Evolutionary conservation across 2,329 filamentous ascomycete genomes (phyloP), one percentile per base, ranked within the genome.

Genomic region (Exophiala dermatitidis): DNA sequence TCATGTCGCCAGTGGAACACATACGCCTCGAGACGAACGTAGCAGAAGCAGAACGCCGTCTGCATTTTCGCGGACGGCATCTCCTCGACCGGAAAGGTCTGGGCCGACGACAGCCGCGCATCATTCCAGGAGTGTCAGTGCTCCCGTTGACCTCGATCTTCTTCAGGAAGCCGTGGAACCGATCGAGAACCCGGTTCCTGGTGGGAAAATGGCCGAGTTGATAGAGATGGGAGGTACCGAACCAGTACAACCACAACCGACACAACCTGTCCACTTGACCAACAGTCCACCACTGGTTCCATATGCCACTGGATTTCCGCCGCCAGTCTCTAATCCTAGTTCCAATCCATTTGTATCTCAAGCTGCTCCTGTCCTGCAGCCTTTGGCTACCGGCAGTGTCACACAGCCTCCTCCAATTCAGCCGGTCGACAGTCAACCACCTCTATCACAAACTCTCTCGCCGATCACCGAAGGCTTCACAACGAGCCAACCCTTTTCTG

Each of bases 161-260:
- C 38, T 40, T 5, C 55, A 56, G 32, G 12, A 50, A n/a, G 34
- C 19, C 29, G 31, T 53, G 30, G 50, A 54, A 32, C 48, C 50
- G 26, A 42, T 55, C 41, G 37, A 57, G 43, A 40, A 52, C 50
- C 31, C 34, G 30, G 56, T 32, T 8, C 54, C 60, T 4, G 60
- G 60, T 29, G 60, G 60, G 7, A 45, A 46, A 19, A 62, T 62
- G 58, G 60, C 60, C 9, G 60, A 60, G 42, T 50, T 62, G 52
- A 62, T 62, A 33, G 58, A 60, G 36, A 26, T 50, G 38, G 56
- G 47, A 33, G 36, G 49, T 37, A 30, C 56, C n/a, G 33, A 37
- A 41, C 40, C 28, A 49, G 49, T 46, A 37, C 51, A 51, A 45
- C 52, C 43, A 46, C 52, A 31, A 31, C 44, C 41, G 48, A 46